Evolutionary conservation across 306 rosid genomes (phyloP).

Genomic region (Trifolium fragiferum): DNA sequence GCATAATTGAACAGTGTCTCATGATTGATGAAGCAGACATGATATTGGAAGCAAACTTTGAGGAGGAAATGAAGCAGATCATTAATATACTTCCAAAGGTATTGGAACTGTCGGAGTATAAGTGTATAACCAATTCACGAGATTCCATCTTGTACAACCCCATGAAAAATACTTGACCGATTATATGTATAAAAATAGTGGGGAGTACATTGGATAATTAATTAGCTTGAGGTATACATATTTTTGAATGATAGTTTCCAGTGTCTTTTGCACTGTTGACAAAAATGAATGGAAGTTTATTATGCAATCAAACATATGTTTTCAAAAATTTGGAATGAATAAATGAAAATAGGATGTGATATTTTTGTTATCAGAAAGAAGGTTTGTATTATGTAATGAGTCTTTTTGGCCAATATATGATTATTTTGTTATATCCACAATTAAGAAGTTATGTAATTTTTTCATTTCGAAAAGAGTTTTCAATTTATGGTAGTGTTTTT

Average conservation of each 20-base stretch:
- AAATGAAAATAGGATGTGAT: neutral
- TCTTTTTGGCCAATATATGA: conserved; percentile 6
- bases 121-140: conserved; percentile 13
- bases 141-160: conserved; percentile 5
- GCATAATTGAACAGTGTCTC: conserved; percentile 70
- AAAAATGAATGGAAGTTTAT: conserved; percentile 3
- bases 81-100: conserved; percentile 85
- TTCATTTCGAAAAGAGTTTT: neutral
- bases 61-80: conserved; percentile 96
- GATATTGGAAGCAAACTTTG: conserved; percentile 93
- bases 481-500: conserved; percentile 3
- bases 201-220: conserved; percentile 13
- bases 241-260: conserved; percentile 10
- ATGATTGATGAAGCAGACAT: conserved; percentile 96
- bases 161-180: neutral
- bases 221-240: neutral
- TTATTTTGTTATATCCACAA: neutral
- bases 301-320: neutral
- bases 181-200: neutral
- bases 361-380: neutral
- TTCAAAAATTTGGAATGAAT: neutral
- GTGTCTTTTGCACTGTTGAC: conserved; percentile 17
- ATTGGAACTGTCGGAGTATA: conserved; percentile 23
- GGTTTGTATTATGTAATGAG: neutral
- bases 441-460: neutral